phyloP scores from a whole-genome alignment of 2,329 filamentous ascomycete species.

The Samsoniella hepiali region DNA sequence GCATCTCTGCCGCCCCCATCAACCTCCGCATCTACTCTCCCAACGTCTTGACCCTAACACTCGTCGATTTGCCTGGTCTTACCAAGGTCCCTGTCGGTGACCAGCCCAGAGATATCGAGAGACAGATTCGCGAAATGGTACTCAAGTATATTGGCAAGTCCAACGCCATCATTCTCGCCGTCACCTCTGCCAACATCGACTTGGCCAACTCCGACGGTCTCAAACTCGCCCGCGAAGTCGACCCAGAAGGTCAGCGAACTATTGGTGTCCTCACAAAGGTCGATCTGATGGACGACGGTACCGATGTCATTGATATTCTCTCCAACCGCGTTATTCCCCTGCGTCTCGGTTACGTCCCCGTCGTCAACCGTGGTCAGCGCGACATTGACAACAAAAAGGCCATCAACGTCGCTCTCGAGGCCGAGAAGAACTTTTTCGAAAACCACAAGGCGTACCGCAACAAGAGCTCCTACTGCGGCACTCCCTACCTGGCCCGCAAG shows the following conservation, averaged over 20 bases:
- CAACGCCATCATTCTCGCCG: constrained; percentile 95
- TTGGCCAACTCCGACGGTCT: constrained; percentile 97
- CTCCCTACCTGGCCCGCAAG: constrained; percentile 92
- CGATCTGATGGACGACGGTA: constrained; percentile 97
- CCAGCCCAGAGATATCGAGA: constrained; percentile 93
- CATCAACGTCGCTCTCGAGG: constrained; percentile 85
- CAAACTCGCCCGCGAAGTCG: constrained; percentile 93
- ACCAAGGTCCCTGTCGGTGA: constrained; percentile 97
- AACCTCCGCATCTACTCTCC: constrained; percentile 98
- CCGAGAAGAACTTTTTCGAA: constrained; percentile 96
- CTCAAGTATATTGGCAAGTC: constrained; percentile 98
- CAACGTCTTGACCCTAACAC: constrained; percentile 92
- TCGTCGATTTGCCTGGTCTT: constrained; percentile 93
- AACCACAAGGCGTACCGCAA: constrained; percentile 98
- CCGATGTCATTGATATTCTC: constrained; percentile 96
- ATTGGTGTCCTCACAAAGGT: constrained; percentile 99
- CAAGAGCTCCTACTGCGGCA: constrained; percentile 98
- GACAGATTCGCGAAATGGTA: constrained; percentile 96
- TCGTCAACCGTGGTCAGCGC: constrained; percentile 95
- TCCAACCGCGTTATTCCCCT: constrained; percentile 96
- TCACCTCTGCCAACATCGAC: constrained; percentile 96
- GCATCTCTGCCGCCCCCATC: constrained; percentile 95
- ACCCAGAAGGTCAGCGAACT: constrained; percentile 94
- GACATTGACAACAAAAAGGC: constrained; percentile 98
- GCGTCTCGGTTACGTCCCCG: constrained; percentile 90